Base-by-base conservation (phyloP, 495 filamentous ascomycete species). In the Penicillium flavigenum region DNA sequence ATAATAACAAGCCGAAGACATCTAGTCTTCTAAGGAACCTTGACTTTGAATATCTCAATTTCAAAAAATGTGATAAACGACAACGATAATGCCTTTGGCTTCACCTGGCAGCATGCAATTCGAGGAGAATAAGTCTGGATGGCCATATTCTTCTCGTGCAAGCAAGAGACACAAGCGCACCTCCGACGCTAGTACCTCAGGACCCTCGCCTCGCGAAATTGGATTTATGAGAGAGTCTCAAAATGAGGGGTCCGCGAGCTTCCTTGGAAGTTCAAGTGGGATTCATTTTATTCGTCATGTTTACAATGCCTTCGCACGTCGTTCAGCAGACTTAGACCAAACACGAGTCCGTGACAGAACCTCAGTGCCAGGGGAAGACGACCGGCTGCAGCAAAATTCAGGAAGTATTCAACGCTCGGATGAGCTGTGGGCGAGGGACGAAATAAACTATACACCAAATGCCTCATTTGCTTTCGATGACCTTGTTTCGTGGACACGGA, bases 251-350 rank as follows among this genome's bases (percentile, higher is more conserved):
- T 74, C 72, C 19, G 72, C 72, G 20, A 74, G 62, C 8, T 79
- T 78, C 45, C 59, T 80, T 27, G 79, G 79, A 20, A 80, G 78
- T 48, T 77, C 72, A n/a, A 80, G 78, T 52, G 79, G 79, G 2
- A 79, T 81, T 16, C 70, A 79, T 50, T 79, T 81, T 45, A 74
- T 80, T 38, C 72, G 74, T 9, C 72, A 73, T 48, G 79, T 81
- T 5, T 76, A 75, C 47, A 64, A 73, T 59, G 71, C 73, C 24
- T 75, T 80, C 60, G 69, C 77, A 2, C 71, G 70, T 20, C 73
- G 69, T 27, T 73, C 68, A 3, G 72, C 71, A 16, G 68, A 74
- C 50, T 36, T 71, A 22, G 64, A 61, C 22, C 68, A 70, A 59
- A 64, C 58, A 10, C 56, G 60, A 47, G 54, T 65, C 16, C 55